Conservation (phyloP, 202 grass and related monocot species). For the Digitaria exilis region DNA sequence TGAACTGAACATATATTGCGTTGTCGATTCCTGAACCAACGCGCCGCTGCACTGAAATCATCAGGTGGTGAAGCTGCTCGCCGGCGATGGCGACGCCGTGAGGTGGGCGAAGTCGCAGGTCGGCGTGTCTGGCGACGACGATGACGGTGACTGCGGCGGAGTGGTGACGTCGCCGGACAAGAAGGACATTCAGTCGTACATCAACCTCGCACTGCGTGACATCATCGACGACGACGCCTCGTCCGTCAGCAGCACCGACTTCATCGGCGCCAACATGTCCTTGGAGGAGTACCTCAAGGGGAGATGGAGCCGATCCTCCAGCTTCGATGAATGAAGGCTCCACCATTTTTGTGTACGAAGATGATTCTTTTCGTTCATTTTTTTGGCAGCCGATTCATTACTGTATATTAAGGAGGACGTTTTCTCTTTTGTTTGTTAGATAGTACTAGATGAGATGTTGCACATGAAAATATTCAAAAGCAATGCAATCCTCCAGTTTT, state of each 20-base stretch:
- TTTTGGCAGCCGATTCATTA: neutral
- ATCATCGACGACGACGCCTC: slow-evolving; percentile 53
- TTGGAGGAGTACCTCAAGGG: slow-evolving; percentile 83
- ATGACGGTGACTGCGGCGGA: neutral
- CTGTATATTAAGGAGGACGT: neutral
- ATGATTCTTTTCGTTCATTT: slow-evolving; percentile 1
- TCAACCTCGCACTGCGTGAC: slow-evolving; percentile 79
- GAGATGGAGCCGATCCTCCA: slow-evolving; percentile 81
- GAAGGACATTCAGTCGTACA: slow-evolving; percentile 74
- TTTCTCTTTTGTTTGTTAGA: neutral
- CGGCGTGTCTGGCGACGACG: neutral
- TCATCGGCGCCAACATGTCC: slow-evolving; percentile 57
- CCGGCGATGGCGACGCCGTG: slow-evolving; percentile 54
- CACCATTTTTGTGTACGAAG: neutral
- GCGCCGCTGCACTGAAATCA: neutral
- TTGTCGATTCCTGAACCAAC: neutral
- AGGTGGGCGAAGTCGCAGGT: slow-evolving; percentile 52
- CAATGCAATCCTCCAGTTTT: neutral
- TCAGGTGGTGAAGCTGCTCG: slow-evolving; percentile 69
- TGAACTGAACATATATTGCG: neutral
- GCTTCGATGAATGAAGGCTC: slow-evolving; percentile 57
- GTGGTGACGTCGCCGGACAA: slow-evolving; percentile 25
- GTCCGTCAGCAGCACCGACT: slow-evolving; percentile 54
- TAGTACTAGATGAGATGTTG: neutral
- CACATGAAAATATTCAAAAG: neutral